These are phyloP conservation scores for Dictyostelium brefeldianum DNA, from an alignment of 78 protist species.

Conservation along the genomic window DNA sequence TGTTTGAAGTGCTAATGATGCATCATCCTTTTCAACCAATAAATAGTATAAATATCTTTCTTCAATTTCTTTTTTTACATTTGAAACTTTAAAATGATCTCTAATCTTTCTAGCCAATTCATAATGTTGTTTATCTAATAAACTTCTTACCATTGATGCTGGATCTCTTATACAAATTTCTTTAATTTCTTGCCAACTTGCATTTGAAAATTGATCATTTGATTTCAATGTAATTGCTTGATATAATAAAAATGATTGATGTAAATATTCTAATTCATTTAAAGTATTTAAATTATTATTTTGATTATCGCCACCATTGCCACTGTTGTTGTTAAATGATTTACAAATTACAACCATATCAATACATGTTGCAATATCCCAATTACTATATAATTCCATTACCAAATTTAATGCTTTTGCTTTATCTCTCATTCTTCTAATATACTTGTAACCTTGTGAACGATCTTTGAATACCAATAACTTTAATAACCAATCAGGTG, in stretches of 20 bases:
- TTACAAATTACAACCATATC: conserved; percentile 61
- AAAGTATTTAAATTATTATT: neutral
- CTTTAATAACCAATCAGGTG: conserved; percentile 77
- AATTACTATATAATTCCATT: conserved; percentile 38
- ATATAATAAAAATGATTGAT: conserved; percentile 50
- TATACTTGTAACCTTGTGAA: conserved; percentile 39
- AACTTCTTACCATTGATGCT: conserved; percentile 24
- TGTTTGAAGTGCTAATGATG: conserved; percentile 59
- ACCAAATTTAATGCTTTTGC: conserved; percentile 35
- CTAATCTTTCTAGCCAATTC: conserved; percentile 60
- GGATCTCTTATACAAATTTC: conserved; percentile 61
- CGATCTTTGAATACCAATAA: conserved; percentile 59
- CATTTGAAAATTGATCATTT: neutral
- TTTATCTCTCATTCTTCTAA: conserved; percentile 66
- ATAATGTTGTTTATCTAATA: conserved; percentile 52
- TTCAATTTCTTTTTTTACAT: conserved; percentile 68
- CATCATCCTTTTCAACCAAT: conserved; percentile 77
- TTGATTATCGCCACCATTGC: neutral
- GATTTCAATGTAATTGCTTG: conserved; percentile 18
- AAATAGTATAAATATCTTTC: conserved; percentile 58
- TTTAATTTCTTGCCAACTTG: conserved; percentile 64
- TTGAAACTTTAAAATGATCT: conserved; percentile 36
- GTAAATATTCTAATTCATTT: conserved; percentile 21
- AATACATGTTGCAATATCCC: conserved; percentile 55
- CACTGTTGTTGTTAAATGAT: conserved; percentile 1